Conservation (phyloP, 2,329 filamentous ascomycete genomes). For the Pyrenochaeta sp. region DNA sequence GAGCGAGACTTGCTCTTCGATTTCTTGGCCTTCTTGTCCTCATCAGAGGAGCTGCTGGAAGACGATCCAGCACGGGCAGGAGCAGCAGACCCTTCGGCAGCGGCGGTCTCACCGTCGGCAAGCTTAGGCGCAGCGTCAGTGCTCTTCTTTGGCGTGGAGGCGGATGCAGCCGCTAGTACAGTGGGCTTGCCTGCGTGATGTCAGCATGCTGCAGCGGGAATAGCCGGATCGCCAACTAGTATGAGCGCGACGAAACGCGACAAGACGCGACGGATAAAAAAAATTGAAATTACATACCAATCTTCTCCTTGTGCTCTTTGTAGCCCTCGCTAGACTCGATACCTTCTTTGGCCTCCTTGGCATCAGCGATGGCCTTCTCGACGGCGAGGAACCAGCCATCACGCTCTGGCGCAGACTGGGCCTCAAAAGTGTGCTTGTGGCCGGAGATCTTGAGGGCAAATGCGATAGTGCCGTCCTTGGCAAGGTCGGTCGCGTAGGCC, state of each 20-base stretch:
- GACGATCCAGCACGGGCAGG: conserved; percentile 51
- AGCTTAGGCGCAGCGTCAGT: conserved; percentile 55
- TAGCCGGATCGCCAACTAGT: conserved; percentile 38
- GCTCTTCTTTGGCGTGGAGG: conserved; percentile 58
- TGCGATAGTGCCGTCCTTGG: conserved; percentile 78
- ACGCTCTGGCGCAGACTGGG: conserved; percentile 73
- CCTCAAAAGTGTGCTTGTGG: conserved; percentile 96
- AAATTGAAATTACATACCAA: conserved; percentile 60
- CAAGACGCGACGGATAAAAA: conserved; percentile 2
- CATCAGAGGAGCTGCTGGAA: conserved; percentile 54
- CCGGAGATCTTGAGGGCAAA: conserved; percentile 86
- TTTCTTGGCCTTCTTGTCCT: conserved; percentile 56
- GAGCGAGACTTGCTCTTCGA: conserved; percentile 68
- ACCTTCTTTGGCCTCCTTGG: conserved; percentile 78
- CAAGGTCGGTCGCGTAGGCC: conserved; percentile 75
- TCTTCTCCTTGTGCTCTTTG: conserved; percentile 83
- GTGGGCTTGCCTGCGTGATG: conserved; percentile 51
- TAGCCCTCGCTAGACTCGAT: conserved; percentile 84
- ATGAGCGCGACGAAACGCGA: conserved; percentile 30
- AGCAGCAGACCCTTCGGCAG: conserved; percentile 26
- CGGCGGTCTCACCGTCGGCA: conserved; percentile 40
- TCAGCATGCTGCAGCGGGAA: conserved; percentile 46
- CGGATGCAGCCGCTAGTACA: conserved; percentile 52
- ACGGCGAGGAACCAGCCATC: conserved; percentile 91
- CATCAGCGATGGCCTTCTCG: conserved; percentile 65